Conservation (phyloP, 2,329 filamentous ascomycete genomes). For the Fusarium camptoceras region DNA sequence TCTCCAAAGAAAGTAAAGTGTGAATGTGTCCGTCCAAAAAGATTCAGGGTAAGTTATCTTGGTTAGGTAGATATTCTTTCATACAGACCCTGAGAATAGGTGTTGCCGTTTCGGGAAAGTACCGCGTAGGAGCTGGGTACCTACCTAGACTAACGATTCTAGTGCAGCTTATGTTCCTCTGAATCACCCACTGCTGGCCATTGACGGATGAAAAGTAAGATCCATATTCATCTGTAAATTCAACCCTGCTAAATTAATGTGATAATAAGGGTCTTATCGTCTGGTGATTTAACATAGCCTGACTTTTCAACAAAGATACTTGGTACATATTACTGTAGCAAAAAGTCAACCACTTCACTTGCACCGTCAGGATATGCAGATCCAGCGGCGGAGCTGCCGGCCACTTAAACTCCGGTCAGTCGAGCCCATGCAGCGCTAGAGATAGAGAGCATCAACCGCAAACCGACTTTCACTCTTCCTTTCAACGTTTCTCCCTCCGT, state of each 20-base stretch:
- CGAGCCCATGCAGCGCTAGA: constrained; percentile 5
- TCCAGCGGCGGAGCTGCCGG: constrained; percentile 33
- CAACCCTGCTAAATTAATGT: neutral
- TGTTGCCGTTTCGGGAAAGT: constrained; percentile 2
- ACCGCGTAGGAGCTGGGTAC: neutral
- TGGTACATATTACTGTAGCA: no score
- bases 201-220: neutral
- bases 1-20: neutral
- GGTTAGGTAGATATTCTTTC: neutral
- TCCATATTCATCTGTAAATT: neutral
- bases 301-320: neutral
- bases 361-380: neutral
- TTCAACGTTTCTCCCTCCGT: neutral
- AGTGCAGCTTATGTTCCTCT: neutral
- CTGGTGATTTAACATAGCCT: neutral
- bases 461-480: constrained; percentile 8
- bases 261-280: fast-evolving
- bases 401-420: constrained; percentile 27
- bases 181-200: neutral
- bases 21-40: neutral
- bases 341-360: neutral
- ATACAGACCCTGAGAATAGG: neutral
- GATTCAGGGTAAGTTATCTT: neutral
- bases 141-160: neutral
- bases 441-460: constrained; percentile 27